These are phyloP conservation scores for Colletotrichum horii DNA, from an alignment of 2,329 filamentous ascomycete genomes.

Conservation along the genomic window DNA sequence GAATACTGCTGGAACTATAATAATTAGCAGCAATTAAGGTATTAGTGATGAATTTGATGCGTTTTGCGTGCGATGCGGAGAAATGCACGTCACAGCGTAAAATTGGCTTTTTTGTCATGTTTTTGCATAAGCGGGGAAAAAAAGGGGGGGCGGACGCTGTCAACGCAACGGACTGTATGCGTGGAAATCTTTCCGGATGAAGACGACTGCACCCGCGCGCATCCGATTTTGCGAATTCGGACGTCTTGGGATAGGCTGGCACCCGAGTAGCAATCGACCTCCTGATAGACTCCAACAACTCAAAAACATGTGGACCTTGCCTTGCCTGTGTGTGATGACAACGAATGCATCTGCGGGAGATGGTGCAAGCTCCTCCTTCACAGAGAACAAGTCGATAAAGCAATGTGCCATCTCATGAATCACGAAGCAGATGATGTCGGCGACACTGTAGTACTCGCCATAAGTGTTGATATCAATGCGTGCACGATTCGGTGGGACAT, in stretches of 20 bases:
- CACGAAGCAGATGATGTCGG: background rate
- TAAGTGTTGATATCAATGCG: background rate
- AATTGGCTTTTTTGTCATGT: too few species aligned
- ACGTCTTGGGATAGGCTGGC: background rate
- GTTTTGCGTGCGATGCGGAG: too few species aligned
- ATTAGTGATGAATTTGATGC: too few species aligned
- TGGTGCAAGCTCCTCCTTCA: background rate
- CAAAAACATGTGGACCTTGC: background rate
- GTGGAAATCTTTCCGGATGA: background rate
- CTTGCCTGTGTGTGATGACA: background rate
- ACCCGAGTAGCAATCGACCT: background rate
- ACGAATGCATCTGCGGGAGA: background rate
- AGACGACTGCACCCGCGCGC: background rate
- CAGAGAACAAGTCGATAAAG: background rate
- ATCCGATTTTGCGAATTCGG: background rate
- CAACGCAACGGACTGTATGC: too few species aligned
- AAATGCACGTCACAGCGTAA: too few species aligned
- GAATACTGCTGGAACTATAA: too few species aligned
- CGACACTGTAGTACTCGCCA: background rate
- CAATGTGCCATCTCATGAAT: background rate
- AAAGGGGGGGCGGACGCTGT: too few species aligned
- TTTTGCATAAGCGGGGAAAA: too few species aligned
- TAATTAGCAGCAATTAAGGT: too few species aligned
- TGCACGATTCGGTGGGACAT: background rate
- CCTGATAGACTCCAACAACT: background rate